A percentile compares a stretch with the other conserved stretches of the same genome.
These are phyloP conservation scores for Pseudoneurospora amorphoporcata DNA, from an alignment of 495 filamentous ascomycete species.

Conservation along the genomic window DNA sequence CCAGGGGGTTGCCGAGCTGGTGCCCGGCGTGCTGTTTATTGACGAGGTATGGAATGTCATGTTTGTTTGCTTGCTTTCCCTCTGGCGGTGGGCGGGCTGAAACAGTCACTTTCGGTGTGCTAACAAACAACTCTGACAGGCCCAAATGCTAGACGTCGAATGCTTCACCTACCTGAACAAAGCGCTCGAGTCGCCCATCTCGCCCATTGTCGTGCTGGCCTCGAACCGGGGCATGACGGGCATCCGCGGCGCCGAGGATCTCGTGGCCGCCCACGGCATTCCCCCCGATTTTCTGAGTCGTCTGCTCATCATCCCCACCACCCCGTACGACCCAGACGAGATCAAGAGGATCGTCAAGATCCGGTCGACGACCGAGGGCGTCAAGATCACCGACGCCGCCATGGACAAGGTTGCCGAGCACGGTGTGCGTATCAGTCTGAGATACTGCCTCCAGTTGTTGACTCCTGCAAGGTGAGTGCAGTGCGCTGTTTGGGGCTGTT, in stretches of 20 bases:
- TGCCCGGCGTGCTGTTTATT: constrained; percentile 95
- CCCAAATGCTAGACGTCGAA: constrained; percentile 98
- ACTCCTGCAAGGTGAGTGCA: constrained; percentile 61
- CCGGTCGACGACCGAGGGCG: constrained; percentile 68
- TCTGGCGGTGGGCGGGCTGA: not conserved
- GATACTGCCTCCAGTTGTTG: constrained; percentile 87
- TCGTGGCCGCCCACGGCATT: constrained; percentile 81
- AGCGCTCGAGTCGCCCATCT: constrained; percentile 83
- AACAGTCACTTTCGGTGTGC: constrained; percentile 1
- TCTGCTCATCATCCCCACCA: constrained; percentile 89
- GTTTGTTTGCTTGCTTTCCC: constrained; percentile 6
- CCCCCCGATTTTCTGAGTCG: constrained; percentile 86
- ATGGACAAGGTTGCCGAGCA: constrained; percentile 76
- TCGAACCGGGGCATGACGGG: constrained; percentile 89
- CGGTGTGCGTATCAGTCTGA: constrained; percentile 74
- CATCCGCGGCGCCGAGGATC: constrained; percentile 75
- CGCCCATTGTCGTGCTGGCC: constrained; percentile 92
- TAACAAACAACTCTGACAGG: constrained; percentile 39
- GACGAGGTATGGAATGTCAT: constrained; percentile 59
- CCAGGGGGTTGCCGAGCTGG: constrained; percentile 93
- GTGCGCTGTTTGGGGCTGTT: not conserved
- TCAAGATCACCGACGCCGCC: constrained; percentile 70
- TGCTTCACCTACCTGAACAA: constrained; percentile 98
- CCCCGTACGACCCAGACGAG: constrained; percentile 72
- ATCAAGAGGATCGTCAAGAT: constrained; percentile 81